Evolutionary conservation across 345 rosid genomes (phyloP), one percentile per base, ranked within the genome.

Genomic region (Pistacia vera): DNA sequence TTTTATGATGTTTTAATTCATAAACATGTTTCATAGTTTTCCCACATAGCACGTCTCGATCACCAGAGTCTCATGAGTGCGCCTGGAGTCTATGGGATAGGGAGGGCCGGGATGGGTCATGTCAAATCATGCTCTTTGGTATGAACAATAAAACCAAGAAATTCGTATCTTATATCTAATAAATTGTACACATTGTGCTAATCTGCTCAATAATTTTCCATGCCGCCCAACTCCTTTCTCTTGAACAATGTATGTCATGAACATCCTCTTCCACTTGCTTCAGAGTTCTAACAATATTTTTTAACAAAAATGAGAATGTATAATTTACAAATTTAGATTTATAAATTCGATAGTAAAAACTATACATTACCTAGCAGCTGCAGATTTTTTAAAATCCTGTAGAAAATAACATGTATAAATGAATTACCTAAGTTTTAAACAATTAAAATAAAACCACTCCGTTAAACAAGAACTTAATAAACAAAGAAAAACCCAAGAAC

Each of bases 161-260:
- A 22, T 22, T 22, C 22, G 22, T 22, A 22, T 22, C 22, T 22
- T 22, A 22, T 22, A 22, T 22, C 22, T 22, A 22, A 22, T 22
- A 22, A 22, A 22, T 22, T 22, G 22, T 22, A 22, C 22, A 22
- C 22, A 22, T 22, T 22, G 22, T 22, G 22, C 22, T 22, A 22
- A 22, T 22, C 22, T 22, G 22, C 22, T 22, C 22, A 22, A 22
- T 22, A 22, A 22, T 22, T 22, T 22, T 22, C 22, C 22, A 22
- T 22, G 22, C 22, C 22, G 22, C 85, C 76, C 89, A 86, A 72
- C 93, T 90, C 67, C 93, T 83, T 79, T 90, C 92, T 80, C 93
- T 84, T 9, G 92, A 91, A 81, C 93, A 91, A 79, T 90, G 92
- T 55, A 88, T 74, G 75, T 82, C 88, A 80, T 73, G 86, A 38